Evolutionary conservation across 805 yeast genomes (phyloP).

Genomic region (Pichia cabralensis): DNA sequence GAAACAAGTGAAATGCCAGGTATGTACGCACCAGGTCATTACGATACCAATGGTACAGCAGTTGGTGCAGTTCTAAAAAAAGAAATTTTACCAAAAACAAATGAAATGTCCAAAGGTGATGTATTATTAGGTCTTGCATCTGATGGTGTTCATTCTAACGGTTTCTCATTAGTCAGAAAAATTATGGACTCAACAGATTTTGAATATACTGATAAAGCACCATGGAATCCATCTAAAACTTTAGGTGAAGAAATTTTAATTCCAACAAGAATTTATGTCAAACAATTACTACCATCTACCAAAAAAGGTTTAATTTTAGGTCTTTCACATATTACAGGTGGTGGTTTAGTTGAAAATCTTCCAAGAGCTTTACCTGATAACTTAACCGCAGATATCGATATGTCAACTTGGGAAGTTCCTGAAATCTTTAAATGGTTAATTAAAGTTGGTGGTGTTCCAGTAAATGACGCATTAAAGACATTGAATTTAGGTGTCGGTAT

Average conservation of each 20-base stretch:
- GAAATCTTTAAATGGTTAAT: slow-evolving; percentile 93
- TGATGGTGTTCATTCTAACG: slow-evolving; percentile 94
- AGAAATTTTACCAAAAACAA: slow-evolving; percentile 61
- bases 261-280: slow-evolving; percentile 93
- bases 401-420: slow-evolving; percentile 74
- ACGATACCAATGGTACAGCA: slow-evolving; percentile 97
- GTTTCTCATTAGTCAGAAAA: slow-evolving; percentile 89
- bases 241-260: slow-evolving; percentile 79
- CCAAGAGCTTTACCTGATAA: slow-evolving; percentile 87
- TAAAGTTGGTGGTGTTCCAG: slow-evolving; percentile 81
- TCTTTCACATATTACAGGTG: slow-evolving; percentile 96
- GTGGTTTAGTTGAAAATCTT: slow-evolving; percentile 92
- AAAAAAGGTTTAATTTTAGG: slow-evolving; percentile 65
- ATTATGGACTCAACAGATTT: slow-evolving; percentile 72
- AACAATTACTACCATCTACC: slow-evolving; percentile 71
- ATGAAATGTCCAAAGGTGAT: slow-evolving; percentile 68
- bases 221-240: slow-evolving; percentile 67
- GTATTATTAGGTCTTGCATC: slow-evolving; percentile 80
- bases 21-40: slow-evolving; percentile 89
- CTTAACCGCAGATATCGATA: slow-evolving; percentile 74
- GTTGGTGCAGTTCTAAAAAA: slow-evolving; percentile 87
- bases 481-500: slow-evolving; percentile 95
- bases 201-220: slow-evolving; percentile 66
- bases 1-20: slow-evolving; percentile 99
- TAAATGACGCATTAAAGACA: slow-evolving; percentile 76